Conservation (phyloP, 768 basidiomycete genomes). For the Mycena kentingensis region DNA sequence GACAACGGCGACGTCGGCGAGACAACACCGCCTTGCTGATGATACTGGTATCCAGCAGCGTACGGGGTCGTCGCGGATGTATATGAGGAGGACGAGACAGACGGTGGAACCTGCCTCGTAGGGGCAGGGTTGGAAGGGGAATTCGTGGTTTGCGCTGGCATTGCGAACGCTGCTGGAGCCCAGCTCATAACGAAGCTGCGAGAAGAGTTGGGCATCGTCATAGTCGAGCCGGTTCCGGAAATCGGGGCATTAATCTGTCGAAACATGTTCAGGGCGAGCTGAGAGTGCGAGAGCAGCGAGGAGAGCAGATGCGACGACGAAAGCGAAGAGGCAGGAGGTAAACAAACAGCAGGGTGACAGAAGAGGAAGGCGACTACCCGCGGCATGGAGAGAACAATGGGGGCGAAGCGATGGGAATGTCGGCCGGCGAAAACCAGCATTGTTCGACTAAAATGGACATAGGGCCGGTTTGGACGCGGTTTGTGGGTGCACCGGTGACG, state of each 20-base stretch:
- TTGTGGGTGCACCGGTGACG: too few species aligned
- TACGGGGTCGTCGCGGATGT: neutral
- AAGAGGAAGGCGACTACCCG: neutral
- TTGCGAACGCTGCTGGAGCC: conserved; percentile 49
- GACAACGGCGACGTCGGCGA: conserved; percentile 15
- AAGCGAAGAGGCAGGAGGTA: neutral
- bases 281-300: neutral
- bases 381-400: neutral
- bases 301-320: neutral
- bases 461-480: too few species aligned
- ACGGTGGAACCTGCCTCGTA: too few species aligned
- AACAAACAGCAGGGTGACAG: neutral
- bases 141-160: conserved; percentile 24
- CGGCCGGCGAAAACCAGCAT: neutral
- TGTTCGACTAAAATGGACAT: neutral
- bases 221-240: conserved; percentile 43
- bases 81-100: conserved; percentile 4
- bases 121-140: conserved; percentile 37
- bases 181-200: conserved; percentile 83
- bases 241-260: conserved; percentile 72
- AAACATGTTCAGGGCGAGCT: conserved; percentile 58
- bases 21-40: neutral
- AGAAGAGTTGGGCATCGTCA: conserved; percentile 84
- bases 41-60: conserved; percentile 2
- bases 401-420: neutral